Conservation (phyloP, 495 filamentous ascomycete genomes). For the Penicillium waksmanii region DNA sequence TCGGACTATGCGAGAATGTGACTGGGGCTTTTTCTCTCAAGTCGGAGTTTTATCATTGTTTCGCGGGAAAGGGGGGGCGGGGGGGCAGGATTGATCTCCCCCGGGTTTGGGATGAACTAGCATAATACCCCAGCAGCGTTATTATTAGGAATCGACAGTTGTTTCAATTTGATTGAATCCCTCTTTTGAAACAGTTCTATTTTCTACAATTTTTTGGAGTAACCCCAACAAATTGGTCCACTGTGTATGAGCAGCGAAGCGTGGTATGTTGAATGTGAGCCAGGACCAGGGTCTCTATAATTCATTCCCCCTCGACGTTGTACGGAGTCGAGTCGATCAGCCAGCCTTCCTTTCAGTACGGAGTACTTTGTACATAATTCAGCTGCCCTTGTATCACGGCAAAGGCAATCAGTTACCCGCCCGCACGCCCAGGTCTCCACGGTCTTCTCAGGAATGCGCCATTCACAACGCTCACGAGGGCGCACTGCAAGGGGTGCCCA, state of each 20-base stretch:
- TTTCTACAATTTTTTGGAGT: neutral
- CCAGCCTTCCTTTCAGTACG: neutral
- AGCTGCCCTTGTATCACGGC: slow-evolving; percentile 2
- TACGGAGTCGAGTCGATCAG: neutral
- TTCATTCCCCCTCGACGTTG: neutral
- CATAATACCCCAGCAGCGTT: slow-evolving; percentile 24
- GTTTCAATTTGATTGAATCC: slow-evolving; percentile 14
- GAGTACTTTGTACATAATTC: neutral
- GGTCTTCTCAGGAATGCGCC: slow-evolving; percentile 11
- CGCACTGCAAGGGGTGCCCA: slow-evolving; percentile 1
- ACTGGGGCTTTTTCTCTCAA: neutral
- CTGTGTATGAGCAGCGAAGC: neutral
- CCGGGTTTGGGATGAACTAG: slow-evolving; percentile 17
- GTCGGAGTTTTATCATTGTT: slow-evolving; percentile 13
- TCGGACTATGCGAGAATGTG: slow-evolving; percentile 1
- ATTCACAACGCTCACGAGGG: slow-evolving; percentile 17
- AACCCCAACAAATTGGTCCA: slow-evolving; percentile 3
- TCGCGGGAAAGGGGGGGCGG: slow-evolving; percentile 15
- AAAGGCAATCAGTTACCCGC: neutral
- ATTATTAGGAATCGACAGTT: slow-evolving; percentile 12
- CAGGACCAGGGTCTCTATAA: neutral
- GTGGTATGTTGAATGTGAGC: neutral
- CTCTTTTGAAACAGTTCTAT: neutral
- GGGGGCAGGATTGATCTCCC: neutral
- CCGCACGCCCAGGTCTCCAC: neutral